Base-by-base conservation (phyloP, 2,329 filamentous ascomycete genomes). In the Arthrobotrys musiformis region DNA sequence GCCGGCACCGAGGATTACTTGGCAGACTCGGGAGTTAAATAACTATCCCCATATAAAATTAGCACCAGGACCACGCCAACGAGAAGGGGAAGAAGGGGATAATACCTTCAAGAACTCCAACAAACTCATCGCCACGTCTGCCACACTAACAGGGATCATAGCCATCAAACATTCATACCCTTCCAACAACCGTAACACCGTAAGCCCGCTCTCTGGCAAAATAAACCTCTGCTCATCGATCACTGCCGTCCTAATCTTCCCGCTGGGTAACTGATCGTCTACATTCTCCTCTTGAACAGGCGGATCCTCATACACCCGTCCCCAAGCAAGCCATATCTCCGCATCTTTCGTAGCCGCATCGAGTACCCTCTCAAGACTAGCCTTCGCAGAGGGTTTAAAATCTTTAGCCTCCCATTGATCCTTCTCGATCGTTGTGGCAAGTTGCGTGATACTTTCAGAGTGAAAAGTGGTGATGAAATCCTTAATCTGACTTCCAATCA, bases 21-120 rank as follows among this genome's bases (percentile, higher is more conserved):
- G 95, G n/a, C 92, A 96, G 72, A 94, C 94, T 19, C 95, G 91
- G 1, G 93, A 97, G 83, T 99, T 97, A 87, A 98, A 99, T 2
- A 97, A 87, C 79, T 95, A 92, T 13, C 44, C 1, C 4, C 28
- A 30, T 9, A 62, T 46, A 30, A 11, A n/a, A 22, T 66, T 68
- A 63, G 63, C 17, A 75, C 44, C 13, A 30, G 7, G 24, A 24
- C 17, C 42, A 1, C 42, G 4, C 5, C 9, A 28, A 24, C 6
- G 46, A 28, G 44, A 4, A 56, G 33, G 58, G 6, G 9, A 15
- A 15, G 37, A 28, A 13, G 19, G 50, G 33, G 19, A 9, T 15
- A n/a, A 11, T 69, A 79, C 79, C 44, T 80, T 80, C 35, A 81
- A 44, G 82, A 96, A 97, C 22, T 95, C 91, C 46, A 97, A 86